Base-by-base conservation (phyloP, 208 protist species). In the Acanthamoeba triangularis region DNA sequence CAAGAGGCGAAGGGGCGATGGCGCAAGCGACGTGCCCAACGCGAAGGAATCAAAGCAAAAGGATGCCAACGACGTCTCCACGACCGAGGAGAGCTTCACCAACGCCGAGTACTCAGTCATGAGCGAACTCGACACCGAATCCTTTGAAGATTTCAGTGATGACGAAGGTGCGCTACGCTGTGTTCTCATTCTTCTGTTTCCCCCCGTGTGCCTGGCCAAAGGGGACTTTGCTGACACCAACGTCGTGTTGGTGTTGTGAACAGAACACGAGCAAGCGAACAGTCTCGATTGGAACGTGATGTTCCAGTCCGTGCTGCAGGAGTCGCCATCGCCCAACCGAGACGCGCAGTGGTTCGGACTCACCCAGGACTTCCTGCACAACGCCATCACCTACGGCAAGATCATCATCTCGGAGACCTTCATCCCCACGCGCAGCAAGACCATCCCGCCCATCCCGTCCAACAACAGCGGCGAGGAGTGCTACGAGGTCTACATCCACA, bases 371-470 rank as follows among this genome's bases (percentile, higher is more conserved):
- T 94, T 94, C 37, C n/a, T 94, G 25, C 91, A 94, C 69, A 94
- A 94, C 35, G 91, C 91, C 49, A 59, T 84, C 72, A 94, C 91
- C 1, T 94, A 94, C 54, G 91, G 91, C 67, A 94, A 94, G 74
- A 94, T 94, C 41, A 94, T 94, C 91, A 94, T 94, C 47, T 94
- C 91, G 30, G 91, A 94, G 56, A 94, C 91, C 14, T 94, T 94
- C 72, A 84, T 94, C 47, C 63, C 63, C 52, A 94, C 47, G 30
- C 63, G 72, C 30, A 78, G 72, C 67, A 94, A 94, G 91, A 94
- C 91, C 30, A 94, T 94, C 23, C 41, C 63, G 35, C 91, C 65
- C 33, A 49, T 94, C 56, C 72, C 91, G 30, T 0, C 80, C 28
- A 93, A 44, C 61, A 52, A 44, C 56, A 69, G 91, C 37, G 91